phyloP scores from a whole-genome alignment of 441 rosid genomes.

The Hypseocharis bilobata region DNA sequence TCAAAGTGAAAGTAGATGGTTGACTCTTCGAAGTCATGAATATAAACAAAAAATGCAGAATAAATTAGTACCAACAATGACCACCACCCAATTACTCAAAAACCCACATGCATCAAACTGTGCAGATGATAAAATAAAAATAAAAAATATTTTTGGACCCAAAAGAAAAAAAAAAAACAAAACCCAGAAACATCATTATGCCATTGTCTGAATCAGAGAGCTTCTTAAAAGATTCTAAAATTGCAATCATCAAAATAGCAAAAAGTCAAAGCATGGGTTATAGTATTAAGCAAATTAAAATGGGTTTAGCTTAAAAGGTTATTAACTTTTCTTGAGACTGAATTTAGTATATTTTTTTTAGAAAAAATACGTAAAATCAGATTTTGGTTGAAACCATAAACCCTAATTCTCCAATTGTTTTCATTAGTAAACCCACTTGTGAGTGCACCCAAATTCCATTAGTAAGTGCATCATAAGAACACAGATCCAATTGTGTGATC shows the following conservation, averaged over 20 bases:
- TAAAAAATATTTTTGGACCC: neutral
- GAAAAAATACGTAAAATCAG: too few relatives aligned
- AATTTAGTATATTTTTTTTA: too few relatives aligned
- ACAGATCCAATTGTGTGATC: too few relatives aligned
- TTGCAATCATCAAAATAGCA: neutral
- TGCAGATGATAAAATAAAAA: neutral
- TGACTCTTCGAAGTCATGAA: slow-evolving; percentile 1
- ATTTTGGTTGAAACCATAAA: too few relatives aligned
- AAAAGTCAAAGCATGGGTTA: neutral
- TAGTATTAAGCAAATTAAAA: neutral
- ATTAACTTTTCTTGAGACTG: neutral
- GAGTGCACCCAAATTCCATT: too few relatives aligned
- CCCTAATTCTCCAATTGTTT: too few relatives aligned
- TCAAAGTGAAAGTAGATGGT: slow-evolving; percentile 14
- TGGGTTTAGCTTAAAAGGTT: too few relatives aligned
- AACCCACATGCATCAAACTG: neutral
- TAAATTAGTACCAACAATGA: neutral
- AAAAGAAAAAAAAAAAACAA: neutral
- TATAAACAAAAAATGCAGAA: neutral
- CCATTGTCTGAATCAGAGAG: neutral
- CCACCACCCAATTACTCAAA: slow-evolving; percentile 2
- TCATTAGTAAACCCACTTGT: too few relatives aligned
- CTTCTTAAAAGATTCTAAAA: neutral
- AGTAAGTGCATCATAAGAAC: too few relatives aligned
- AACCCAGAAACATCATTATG: neutral